Evolutionary conservation across 225 moss, liverwort and hornwort genomes (phyloP).

Genomic region (Climacium dendroides): DNA sequence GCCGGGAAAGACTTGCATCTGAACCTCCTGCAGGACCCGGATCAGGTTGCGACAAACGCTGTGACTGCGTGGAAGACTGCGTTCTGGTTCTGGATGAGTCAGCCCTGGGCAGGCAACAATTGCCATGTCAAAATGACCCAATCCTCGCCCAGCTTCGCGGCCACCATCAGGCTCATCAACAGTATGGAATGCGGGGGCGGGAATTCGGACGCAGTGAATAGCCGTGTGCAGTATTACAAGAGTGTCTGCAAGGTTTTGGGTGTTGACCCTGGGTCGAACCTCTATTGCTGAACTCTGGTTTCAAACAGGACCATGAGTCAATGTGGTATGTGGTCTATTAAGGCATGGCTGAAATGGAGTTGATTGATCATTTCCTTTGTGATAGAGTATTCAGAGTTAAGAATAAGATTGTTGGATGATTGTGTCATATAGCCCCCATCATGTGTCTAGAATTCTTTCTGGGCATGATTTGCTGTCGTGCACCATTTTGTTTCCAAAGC

Average conservation of each 20-base stretch:
- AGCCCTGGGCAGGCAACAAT: not conserved
- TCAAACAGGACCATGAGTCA: not conserved
- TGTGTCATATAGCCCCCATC: not conserved
- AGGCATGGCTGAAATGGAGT: not conserved
- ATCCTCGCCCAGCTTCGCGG: not conserved
- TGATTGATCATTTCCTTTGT: not conserved
- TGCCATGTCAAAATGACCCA: not conserved
- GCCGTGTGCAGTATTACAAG: not conserved
- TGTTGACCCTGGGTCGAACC: not conserved
- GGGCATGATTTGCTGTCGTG: not conserved
- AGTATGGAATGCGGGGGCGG: not conserved
- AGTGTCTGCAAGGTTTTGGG: not conserved
- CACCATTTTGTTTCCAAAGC: not conserved
- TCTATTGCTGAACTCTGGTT: not conserved
- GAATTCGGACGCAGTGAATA: not conserved
- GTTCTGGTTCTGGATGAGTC: not conserved
- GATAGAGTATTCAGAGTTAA: not conserved
- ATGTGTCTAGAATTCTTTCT: not conserved
- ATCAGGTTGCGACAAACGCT: not conserved
- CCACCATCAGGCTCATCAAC: not conserved
- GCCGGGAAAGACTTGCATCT: not conserved
- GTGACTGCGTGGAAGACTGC: not conserved
- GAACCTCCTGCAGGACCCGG: not conserved
- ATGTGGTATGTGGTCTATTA: not conserved
- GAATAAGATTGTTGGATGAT: not conserved